Conservation (phyloP, 768 basidiomycete species). For the Cystofilobasidium bisporidii region DNA sequence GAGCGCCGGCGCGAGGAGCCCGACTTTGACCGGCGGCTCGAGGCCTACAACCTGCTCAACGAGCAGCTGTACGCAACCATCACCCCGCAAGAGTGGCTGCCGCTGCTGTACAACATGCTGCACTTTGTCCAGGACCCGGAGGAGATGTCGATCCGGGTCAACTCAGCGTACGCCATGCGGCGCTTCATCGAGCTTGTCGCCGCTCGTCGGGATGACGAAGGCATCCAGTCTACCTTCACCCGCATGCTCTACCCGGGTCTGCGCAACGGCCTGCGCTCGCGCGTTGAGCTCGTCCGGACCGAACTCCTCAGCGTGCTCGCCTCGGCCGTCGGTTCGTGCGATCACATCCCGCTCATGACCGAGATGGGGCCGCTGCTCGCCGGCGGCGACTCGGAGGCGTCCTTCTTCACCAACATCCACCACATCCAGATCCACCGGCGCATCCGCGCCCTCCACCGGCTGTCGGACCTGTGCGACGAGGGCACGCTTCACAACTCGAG, state of each 20-base stretch:
- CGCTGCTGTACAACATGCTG: constrained; percentile 70
- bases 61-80: constrained; percentile 44
- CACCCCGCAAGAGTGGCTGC: constrained; percentile 58
- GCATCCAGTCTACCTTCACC: constrained; percentile 49
- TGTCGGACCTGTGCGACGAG: constrained; percentile 64
- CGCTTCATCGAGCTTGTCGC: constrained; percentile 57
- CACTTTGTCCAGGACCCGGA: constrained; percentile 79
- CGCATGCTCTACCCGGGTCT: constrained; percentile 64
- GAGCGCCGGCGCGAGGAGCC: constrained; percentile 74
- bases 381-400: constrained; percentile 83
- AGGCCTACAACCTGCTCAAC: constrained; percentile 65
- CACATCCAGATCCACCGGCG: constrained; percentile 89
- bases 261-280: constrained; percentile 67
- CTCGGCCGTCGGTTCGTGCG: constrained; percentile 59
- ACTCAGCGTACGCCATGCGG: constrained; percentile 63
- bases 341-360: constrained; percentile 51
- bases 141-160: constrained; percentile 76
- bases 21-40: constrained; percentile 76
- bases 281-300: constrained; percentile 72
- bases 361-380: constrained; percentile 77
- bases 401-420: constrained; percentile 90
- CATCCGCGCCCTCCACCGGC: constrained; percentile 70
- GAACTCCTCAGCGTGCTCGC: constrained; percentile 73
- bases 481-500: constrained; percentile 59
- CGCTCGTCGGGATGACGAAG: constrained; percentile 33